Evolutionary conservation across 2,329 filamentous ascomycete genomes (phyloP).

Genomic region (Plectosphaerella plurivora): DNA sequence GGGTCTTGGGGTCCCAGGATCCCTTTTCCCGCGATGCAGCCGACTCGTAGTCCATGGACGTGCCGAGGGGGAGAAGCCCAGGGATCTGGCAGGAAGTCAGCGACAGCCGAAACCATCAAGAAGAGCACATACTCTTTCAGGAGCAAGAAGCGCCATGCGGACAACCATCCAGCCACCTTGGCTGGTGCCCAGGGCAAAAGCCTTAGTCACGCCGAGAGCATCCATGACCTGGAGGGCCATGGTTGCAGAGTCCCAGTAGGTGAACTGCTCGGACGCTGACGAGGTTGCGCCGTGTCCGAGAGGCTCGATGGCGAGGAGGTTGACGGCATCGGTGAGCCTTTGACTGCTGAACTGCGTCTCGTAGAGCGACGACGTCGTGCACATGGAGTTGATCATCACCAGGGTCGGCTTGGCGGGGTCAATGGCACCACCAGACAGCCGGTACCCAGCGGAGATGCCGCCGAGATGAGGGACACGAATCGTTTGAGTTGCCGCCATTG

Average conservation of each 20-base stretch:
- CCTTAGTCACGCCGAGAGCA: slow-evolving; percentile 39
- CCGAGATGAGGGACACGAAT: slow-evolving; percentile 42
- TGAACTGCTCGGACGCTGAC: slow-evolving; percentile 40
- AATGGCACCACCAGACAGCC: slow-evolving; percentile 32
- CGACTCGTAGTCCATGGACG: slow-evolving; percentile 50
- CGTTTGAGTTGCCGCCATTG: slow-evolving; percentile 34
- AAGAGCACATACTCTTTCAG: slow-evolving; percentile 32
- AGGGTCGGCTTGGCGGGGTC: slow-evolving; percentile 47
- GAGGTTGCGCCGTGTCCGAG: slow-evolving; percentile 47
- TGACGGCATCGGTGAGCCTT: slow-evolving; percentile 33
- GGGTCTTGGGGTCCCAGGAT: slow-evolving; percentile 43
- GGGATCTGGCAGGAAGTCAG: slow-evolving; percentile 28
- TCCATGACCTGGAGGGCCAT: slow-evolving; percentile 54
- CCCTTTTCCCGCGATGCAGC: slow-evolving; percentile 36
- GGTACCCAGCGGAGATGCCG: slow-evolving; percentile 40
- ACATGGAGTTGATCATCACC: slow-evolving; percentile 49
- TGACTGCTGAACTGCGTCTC: slow-evolving; percentile 35
- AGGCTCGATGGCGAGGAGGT: slow-evolving; percentile 48
- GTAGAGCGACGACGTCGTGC: slow-evolving; percentile 42
- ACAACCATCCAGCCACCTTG: slow-evolving; percentile 48
- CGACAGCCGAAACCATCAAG: not conserved
- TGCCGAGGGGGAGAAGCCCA: slow-evolving; percentile 43
- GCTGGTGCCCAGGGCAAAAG: slow-evolving; percentile 45
- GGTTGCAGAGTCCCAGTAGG: slow-evolving; percentile 50
- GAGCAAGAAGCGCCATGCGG: slow-evolving; percentile 46